Evolutionary conservation across 2,329 filamentous ascomycete genomes (phyloP).

Genomic region (Hysterium pulicare): DNA sequence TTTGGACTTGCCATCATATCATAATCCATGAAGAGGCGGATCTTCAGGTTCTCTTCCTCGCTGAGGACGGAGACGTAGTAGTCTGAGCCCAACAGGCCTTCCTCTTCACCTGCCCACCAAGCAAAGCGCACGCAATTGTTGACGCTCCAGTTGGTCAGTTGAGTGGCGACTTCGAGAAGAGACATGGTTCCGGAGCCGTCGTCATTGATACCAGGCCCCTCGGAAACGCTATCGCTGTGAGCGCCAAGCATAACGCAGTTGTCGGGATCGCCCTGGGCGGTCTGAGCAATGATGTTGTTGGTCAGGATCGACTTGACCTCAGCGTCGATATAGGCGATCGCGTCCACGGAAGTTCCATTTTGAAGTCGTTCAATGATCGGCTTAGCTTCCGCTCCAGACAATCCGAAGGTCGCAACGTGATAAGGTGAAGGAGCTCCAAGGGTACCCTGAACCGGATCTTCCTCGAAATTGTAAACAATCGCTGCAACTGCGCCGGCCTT

Average conservation of each 20-base stretch:
- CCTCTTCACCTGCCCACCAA: constrained; percentile 64
- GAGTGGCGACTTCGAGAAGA: constrained; percentile 57
- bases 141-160: constrained; percentile 67
- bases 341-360: constrained; percentile 27
- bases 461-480: constrained; percentile 68
- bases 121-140: constrained; percentile 67
- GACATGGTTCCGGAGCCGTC: constrained; percentile 67
- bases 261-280: constrained; percentile 55
- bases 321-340: constrained; percentile 19
- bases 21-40: constrained; percentile 67
- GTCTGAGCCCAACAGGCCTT: constrained; percentile 58
- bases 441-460: constrained; percentile 60
- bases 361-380: constrained; percentile 55
- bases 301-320: constrained; percentile 19
- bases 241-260: constrained; percentile 59
- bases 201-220: constrained; percentile 72
- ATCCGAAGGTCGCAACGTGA: constrained; percentile 65
- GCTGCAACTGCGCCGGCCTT: constrained; percentile 65
- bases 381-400: constrained; percentile 59
- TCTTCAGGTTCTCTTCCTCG: constrained; percentile 53
- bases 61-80: constrained; percentile 54
- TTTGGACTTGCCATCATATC: constrained; percentile 69
- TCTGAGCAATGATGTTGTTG: constrained; percentile 60
- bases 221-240: constrained; percentile 60
- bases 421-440: constrained; percentile 52